Percentiles rank a stretch among this genome's conserved stretches.
Evolutionary conservation across 805 yeast genomes (phyloP).

Genomic region (Tetrapisispora nanseiensis): DNA sequence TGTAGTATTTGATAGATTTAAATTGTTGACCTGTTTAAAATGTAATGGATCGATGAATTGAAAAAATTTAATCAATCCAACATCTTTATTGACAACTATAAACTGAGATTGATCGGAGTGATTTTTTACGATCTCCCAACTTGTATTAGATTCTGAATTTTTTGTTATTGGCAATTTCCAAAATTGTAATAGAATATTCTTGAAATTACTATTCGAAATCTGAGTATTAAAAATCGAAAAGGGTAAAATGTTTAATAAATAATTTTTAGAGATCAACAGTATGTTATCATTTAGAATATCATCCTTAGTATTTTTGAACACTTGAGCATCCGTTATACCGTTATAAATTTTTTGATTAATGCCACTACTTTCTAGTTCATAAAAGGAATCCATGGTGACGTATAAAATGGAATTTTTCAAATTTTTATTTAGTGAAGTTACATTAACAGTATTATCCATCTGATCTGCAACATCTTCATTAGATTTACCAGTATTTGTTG

Average conservation of each 20-base stretch:
- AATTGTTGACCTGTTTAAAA: constrained; percentile 17
- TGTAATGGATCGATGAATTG: constrained; percentile 8
- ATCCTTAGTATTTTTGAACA: constrained; percentile 4
- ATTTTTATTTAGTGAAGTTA: neutral
- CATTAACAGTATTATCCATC: neutral
- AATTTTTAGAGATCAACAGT: constrained; percentile 9
- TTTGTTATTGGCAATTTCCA: constrained; percentile 11
- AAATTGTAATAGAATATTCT: constrained; percentile 13
- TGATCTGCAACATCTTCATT: neutral
- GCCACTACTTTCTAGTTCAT: constrained; percentile 8
- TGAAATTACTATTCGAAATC: constrained; percentile 1
- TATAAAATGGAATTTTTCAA: constrained; percentile 5
- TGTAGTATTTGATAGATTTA: constrained; percentile 11
- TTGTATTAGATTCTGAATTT: constrained; percentile 1
- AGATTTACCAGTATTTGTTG: neutral
- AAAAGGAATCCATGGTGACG: constrained; percentile 11
- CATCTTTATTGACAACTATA: constrained; percentile 9
- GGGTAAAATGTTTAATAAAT: constrained; percentile 11
- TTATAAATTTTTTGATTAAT: constrained; percentile 6
- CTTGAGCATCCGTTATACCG: constrained; percentile 16
- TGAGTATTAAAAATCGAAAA: neutral
- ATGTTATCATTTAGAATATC: constrained; percentile 5
- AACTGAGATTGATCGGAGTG: constrained; percentile 9
- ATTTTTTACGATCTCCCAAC: constrained; percentile 14
- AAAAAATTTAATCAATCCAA: constrained; percentile 18